These are phyloP conservation scores for Aspergillus sergii DNA, from an alignment of 2,329 filamentous ascomycete species.

Conservation along the genomic window DNA sequence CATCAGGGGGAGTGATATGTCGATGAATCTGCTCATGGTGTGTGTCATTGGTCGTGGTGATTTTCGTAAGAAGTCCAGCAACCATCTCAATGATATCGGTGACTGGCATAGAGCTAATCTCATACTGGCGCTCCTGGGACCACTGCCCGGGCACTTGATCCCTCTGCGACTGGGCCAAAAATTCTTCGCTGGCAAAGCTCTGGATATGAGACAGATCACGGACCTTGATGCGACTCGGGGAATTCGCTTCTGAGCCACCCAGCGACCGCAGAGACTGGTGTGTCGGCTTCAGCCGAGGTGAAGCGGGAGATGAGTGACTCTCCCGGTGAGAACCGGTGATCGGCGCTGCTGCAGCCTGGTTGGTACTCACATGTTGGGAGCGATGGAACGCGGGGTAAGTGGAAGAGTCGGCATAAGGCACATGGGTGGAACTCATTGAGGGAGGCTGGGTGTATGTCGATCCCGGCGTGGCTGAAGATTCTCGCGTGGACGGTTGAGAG, in stretches of 20 bases:
- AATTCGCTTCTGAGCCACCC: slow-evolving; percentile 45
- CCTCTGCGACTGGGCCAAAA: slow-evolving; percentile 58
- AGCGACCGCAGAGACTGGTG: slow-evolving; percentile 47
- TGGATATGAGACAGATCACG: slow-evolving; percentile 90
- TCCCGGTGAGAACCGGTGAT: slow-evolving; percentile 30
- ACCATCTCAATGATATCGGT: slow-evolving; percentile 99
- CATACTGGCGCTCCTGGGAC: slow-evolving; percentile 68
- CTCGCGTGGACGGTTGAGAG: slow-evolving; percentile 27
- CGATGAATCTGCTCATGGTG: slow-evolving; percentile 91
- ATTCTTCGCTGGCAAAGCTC: slow-evolving; percentile 79
- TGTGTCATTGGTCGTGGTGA: slow-evolving; percentile 92
- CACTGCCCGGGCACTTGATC: slow-evolving; percentile 47
- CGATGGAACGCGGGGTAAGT: slow-evolving; percentile 18
- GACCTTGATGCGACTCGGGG: slow-evolving; percentile 71
- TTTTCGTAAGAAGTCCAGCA: slow-evolving; percentile 91
- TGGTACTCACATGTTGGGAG: slow-evolving; percentile 26
- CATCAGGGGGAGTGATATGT: slow-evolving; percentile 64
- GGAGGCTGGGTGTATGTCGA: slow-evolving; percentile 23
- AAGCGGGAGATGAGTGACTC: slow-evolving; percentile 45
- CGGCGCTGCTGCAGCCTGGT: slow-evolving; percentile 30
- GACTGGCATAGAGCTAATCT: slow-evolving; percentile 97
- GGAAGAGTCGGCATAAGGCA: slow-evolving; percentile 21
- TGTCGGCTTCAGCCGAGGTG: slow-evolving; percentile 50
- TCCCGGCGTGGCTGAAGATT: slow-evolving; percentile 26
- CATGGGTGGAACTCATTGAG: slow-evolving; percentile 53